Conservation (phyloP, 805 yeast species). For the Naumovozyma castellii region DNA sequence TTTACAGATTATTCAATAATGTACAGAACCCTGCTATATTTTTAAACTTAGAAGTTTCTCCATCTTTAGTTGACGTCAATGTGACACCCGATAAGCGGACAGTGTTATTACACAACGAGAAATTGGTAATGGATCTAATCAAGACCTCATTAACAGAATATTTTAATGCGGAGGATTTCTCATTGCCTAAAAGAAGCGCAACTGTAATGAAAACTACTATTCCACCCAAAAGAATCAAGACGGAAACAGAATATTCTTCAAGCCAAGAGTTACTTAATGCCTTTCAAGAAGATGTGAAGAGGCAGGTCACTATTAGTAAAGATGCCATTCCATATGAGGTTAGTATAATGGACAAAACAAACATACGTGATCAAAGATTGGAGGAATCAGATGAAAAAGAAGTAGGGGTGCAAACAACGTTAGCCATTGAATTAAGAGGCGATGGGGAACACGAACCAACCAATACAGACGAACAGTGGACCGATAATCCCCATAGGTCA, state of each 20-base stretch:
- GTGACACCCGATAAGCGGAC: constrained; percentile 86
- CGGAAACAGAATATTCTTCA: neutral
- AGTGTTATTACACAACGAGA: constrained; percentile 59
- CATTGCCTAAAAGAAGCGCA: constrained; percentile 21
- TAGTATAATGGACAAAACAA: too few species aligned
- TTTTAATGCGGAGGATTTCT: constrained; percentile 35
- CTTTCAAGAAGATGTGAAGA: too few species aligned
- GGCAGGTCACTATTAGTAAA: too few species aligned
- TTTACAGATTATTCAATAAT: constrained; percentile 60
- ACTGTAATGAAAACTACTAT: neutral
- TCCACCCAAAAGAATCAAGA: neutral
- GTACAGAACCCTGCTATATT: constrained; percentile 66
- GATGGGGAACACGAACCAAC: too few species aligned
- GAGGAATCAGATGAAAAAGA: too few species aligned
- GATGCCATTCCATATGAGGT: too few species aligned
- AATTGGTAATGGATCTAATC: constrained; percentile 44
- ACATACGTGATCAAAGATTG: too few species aligned
- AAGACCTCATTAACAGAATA: constrained; percentile 40
- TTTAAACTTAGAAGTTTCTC: constrained; percentile 46
- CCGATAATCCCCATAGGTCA: too few species aligned
- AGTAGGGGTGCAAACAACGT: too few species aligned
- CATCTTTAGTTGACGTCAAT: constrained; percentile 62
- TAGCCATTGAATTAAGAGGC: too few species aligned
- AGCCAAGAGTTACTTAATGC: constrained; percentile 5
- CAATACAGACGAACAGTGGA: too few species aligned